These are phyloP conservation scores for Colletotrichum australisinense DNA, from an alignment of 2,329 filamentous ascomycete species.

Conservation along the genomic window DNA sequence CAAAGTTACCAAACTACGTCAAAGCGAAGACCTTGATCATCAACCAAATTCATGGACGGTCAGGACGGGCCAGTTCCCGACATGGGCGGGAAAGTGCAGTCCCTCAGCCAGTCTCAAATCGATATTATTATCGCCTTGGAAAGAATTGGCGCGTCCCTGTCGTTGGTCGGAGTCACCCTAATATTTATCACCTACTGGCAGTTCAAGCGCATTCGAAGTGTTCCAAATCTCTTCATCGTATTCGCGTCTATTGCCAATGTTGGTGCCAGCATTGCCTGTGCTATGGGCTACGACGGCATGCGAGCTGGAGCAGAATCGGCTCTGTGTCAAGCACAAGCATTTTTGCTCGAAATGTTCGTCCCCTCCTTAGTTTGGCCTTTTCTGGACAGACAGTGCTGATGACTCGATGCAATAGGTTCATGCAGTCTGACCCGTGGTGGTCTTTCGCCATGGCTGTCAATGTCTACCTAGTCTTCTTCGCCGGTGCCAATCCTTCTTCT, in stretches of 20 bases:
- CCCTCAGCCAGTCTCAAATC: conserved; percentile 49
- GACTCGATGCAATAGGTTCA: conserved; percentile 68
- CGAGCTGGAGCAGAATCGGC: conserved; percentile 61
- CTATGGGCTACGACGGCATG: conserved; percentile 77
- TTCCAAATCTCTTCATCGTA: conserved; percentile 71
- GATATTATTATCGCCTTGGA: conserved; percentile 60
- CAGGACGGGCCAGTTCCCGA: not conserved
- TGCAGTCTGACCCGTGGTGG: conserved; percentile 82
- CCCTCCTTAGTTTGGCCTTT: not conserved
- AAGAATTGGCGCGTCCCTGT: conserved; percentile 64
- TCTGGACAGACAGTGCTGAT: not conserved
- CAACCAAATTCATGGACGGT: not conserved
- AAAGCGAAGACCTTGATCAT: not conserved
- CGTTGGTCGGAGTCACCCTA: conserved; percentile 60
- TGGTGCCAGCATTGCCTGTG: conserved; percentile 71
- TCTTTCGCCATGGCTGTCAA: conserved; percentile 86
- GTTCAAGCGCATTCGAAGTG: conserved; percentile 65
- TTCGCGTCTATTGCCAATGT: conserved; percentile 71
- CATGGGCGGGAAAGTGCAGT: not conserved
- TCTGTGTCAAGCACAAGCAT: conserved; percentile 72
- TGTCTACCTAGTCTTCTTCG: conserved; percentile 77
- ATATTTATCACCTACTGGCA: conserved; percentile 64
- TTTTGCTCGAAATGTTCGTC: conserved; percentile 75
- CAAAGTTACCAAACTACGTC: not conserved
- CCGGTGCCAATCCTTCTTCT: conserved; percentile 70